Evolutionary conservation across 768 basidiomycete species (phyloP).

Genomic region (Paxillus ammoniavirescens): DNA sequence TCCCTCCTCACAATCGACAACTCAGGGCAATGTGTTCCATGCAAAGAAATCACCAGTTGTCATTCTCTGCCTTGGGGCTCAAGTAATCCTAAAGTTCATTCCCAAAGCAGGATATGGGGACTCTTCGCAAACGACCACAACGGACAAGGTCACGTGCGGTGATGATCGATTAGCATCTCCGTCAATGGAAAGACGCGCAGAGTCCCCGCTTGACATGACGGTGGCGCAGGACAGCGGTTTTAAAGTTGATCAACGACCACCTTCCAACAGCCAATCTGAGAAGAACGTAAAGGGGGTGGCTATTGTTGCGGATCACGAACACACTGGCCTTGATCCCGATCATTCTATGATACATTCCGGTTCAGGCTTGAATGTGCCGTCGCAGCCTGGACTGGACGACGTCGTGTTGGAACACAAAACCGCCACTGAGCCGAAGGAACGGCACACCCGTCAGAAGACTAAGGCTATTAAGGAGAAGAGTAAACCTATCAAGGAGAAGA

Average conservation of each 20-base stretch:
- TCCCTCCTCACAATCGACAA: not conserved
- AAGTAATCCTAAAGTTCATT: slow-evolving; percentile 20
- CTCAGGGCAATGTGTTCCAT: slow-evolving; percentile 23
- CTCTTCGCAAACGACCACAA: not conserved
- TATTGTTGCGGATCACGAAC: slow-evolving; percentile 1
- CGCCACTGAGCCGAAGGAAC: slow-evolving; percentile 1
- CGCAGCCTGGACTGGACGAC: not conserved
- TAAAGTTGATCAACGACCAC: not conserved
- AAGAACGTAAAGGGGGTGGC: slow-evolving; percentile 8
- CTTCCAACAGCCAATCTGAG: not conserved
- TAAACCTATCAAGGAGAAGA: slow-evolving; percentile 10
- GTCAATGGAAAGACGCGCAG: not conserved
- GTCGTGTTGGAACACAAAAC: not conserved
- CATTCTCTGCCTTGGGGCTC: slow-evolving; percentile 26
- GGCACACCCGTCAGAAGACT: slow-evolving; percentile 10
- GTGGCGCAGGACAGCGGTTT: not conserved
- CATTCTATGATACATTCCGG: not conserved
- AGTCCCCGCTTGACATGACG: not conserved
- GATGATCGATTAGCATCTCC: slow-evolving; percentile 7
- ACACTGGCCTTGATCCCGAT: not conserved
- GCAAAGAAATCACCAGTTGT: slow-evolving; percentile 20
- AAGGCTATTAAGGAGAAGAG: slow-evolving; percentile 19
- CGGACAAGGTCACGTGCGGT: slow-evolving; percentile 15
- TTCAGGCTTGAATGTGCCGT: not conserved
- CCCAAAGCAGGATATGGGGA: slow-evolving; percentile 27